A percentile compares a stretch with the other conserved stretches of the same genome.
phyloP scores from a whole-genome alignment of 2,329 filamentous ascomycete genomes.

The Colletotrichum spinosum region DNA sequence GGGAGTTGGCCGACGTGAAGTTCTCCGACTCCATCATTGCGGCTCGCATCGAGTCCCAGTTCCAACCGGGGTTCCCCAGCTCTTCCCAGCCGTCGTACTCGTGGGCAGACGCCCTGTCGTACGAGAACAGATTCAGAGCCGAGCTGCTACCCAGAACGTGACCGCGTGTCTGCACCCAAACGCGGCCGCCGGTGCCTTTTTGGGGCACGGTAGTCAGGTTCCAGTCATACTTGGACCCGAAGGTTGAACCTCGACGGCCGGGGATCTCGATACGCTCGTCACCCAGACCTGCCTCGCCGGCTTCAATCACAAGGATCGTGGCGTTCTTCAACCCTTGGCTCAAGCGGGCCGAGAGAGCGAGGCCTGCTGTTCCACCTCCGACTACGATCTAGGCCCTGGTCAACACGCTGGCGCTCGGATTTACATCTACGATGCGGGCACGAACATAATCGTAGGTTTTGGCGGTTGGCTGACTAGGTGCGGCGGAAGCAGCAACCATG shows the following conservation, averaged over 20 bases:
- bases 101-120: conserved; percentile 44
- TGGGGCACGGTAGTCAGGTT: conserved; percentile 55
- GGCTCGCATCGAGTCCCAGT: conserved; percentile 49
- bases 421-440: background rate
- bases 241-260: conserved; percentile 40
- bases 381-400: conserved; percentile 28
- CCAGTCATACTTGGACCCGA: conserved; percentile 46
- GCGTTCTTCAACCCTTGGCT: conserved; percentile 38
- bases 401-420: too few species aligned
- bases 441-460: conserved; percentile 19
- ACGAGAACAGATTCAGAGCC: conserved; percentile 56
- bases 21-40: conserved; percentile 45
- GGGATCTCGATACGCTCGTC: conserved; percentile 43
- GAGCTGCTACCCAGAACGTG: conserved; percentile 59
- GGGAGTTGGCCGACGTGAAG: conserved; percentile 39
- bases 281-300: conserved; percentile 40
- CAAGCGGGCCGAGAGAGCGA: conserved; percentile 36
- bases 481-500: conserved; percentile 1
- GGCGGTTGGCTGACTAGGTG: background rate
- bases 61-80: conserved; percentile 49
- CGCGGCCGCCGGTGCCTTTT: conserved; percentile 48
- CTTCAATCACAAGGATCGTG: conserved; percentile 46
- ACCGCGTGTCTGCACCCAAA: conserved; percentile 53
- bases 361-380: conserved; percentile 31
- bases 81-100: conserved; percentile 49